These are phyloP conservation scores for Geotrichum australiense DNA, from an alignment of 1,139 yeast species.

Conservation along the genomic window DNA sequence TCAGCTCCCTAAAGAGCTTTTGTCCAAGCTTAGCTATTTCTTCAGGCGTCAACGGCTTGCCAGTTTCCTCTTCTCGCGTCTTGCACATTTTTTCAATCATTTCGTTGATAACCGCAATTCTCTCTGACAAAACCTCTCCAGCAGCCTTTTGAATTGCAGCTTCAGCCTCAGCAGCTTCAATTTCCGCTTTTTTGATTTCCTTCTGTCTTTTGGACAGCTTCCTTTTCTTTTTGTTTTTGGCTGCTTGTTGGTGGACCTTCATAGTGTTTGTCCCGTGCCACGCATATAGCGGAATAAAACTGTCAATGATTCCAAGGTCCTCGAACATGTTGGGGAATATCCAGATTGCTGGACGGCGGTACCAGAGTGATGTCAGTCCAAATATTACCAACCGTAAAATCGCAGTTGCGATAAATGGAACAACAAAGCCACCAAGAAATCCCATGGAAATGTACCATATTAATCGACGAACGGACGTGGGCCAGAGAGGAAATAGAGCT, in stretches of 20 bases:
- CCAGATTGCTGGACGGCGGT: slow-evolving; percentile 78
- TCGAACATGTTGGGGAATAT: slow-evolving; percentile 91
- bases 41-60: slow-evolving; percentile 8
- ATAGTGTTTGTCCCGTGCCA: slow-evolving; percentile 52
- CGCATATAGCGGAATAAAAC: slow-evolving; percentile 80
- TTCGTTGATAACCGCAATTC: slow-evolving; percentile 9
- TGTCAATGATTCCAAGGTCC: slow-evolving; percentile 88
- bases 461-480: slow-evolving; percentile 74
- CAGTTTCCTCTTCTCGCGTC: slow-evolving; percentile 7
- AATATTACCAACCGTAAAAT: slow-evolving; percentile 71
- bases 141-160: neutral
- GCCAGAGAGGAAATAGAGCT: slow-evolving; percentile 96
- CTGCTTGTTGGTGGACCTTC: slow-evolving; percentile 26
- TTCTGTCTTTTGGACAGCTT: slow-evolving; percentile 13
- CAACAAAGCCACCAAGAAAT: slow-evolving; percentile 58
- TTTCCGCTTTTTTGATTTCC: slow-evolving; percentile 3
- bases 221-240: slow-evolving; percentile 23
- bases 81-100: slow-evolving; percentile 7
- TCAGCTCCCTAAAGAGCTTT: slow-evolving; percentile 4
- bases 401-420: slow-evolving; percentile 68
- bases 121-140: slow-evolving; percentile 1
- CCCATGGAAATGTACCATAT: slow-evolving; percentile 87
- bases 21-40: slow-evolving; percentile 7
- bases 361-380: slow-evolving; percentile 47
- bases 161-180: slow-evolving; percentile 5